Base-by-base conservation (phyloP, 805 yeast genomes). In the Barnettozyma salicaria region DNA sequence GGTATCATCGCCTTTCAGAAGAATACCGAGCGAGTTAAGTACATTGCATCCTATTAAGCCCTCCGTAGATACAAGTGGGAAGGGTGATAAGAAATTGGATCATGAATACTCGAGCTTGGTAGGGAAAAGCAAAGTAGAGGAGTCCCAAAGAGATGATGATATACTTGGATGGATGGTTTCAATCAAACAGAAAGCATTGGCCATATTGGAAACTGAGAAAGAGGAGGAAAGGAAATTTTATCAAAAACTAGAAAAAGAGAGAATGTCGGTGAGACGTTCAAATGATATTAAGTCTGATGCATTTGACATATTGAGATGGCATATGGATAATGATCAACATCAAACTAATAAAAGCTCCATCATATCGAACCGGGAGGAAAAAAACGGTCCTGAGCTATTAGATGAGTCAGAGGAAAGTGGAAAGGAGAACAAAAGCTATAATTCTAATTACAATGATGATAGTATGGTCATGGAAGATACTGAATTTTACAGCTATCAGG, bases 221-320 rank as follows among this genome's bases (percentile, higher is more conserved):
- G 43, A 45, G 14, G 65, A 68, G 27, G 73, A 69, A 38, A 50
- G 52, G 27, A 34, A 40, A 22, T 63, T 67, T 36, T 60, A 64
- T 28, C 57, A 59, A 10, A 55, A 58, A 22, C 34, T 69, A 9
- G 58, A 59, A 25, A 41, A 47, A 10, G 72, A 68, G 24, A 46
- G 36, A 19, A 36, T 37, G 6, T 24, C 45, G 14, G 47, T 57
- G 44, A 45, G 52, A 40, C 50, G 48, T n/a, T n/a, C n/a, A 34
- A 39, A 47, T 30, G 45, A 45, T 23, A 40, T 36, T 14, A 33
- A 43, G 11, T 42, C 55, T 14, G 52, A 50, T 27, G 42, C 56
- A 14, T 41, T 52, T 45, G 51, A 48, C 36, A 39, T 52, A 41
- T 44, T 55, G 17, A 45, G 38, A 17, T 6, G 14, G 3, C 39